phyloP scores from a whole-genome alignment of 2,329 filamentous ascomycete species.

The Tolypocladium sp. region DNA sequence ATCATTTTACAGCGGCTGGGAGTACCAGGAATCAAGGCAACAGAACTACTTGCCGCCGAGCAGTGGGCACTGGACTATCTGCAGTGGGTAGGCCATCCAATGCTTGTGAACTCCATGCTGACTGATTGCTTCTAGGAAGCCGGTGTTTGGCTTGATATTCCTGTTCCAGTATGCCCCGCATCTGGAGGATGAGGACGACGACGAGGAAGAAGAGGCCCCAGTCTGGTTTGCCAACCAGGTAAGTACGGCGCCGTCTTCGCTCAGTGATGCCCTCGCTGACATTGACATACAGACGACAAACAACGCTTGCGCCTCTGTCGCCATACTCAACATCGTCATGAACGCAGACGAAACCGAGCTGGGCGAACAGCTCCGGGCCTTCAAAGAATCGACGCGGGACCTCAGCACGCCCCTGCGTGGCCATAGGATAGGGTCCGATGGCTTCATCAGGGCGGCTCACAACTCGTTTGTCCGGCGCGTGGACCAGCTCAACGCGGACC shows the following conservation, averaged over 20 bases:
- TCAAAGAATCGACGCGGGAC: slow-evolving; percentile 62
- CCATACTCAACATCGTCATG: slow-evolving; percentile 88
- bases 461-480: slow-evolving; percentile 78
- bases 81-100: slow-evolving; percentile 33
- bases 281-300: slow-evolving; percentile 50
- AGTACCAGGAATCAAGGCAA: slow-evolving; percentile 61
- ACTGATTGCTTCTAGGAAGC: slow-evolving; percentile 40
- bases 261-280: slow-evolving; percentile 4
- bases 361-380: slow-evolving; percentile 58
- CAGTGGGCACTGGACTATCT: slow-evolving; percentile 52
- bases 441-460: slow-evolving; percentile 71
- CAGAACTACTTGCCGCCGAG: slow-evolving; percentile 70
- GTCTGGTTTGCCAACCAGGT: slow-evolving; percentile 96
- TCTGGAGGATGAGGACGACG: slow-evolving; percentile 31
- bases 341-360: slow-evolving; percentile 61
- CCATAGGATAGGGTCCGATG: slow-evolving; percentile 62
- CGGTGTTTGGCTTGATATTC: slow-evolving; percentile 81
- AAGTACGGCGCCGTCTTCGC: slow-evolving; percentile 8
- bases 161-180: slow-evolving; percentile 61
- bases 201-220: slow-evolving; percentile 33
- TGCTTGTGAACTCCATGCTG: background rate
- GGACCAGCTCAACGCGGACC: slow-evolving; percentile 66
- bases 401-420: slow-evolving; percentile 69
- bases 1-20: slow-evolving; percentile 73
- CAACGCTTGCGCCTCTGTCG: slow-evolving; percentile 88